A percentile compares a stretch with the other conserved stretches of the same genome.
Evolutionary conservation across 192 early-diverging fungal genomes (phyloP).

Genomic region (Coemansia sp.): DNA sequence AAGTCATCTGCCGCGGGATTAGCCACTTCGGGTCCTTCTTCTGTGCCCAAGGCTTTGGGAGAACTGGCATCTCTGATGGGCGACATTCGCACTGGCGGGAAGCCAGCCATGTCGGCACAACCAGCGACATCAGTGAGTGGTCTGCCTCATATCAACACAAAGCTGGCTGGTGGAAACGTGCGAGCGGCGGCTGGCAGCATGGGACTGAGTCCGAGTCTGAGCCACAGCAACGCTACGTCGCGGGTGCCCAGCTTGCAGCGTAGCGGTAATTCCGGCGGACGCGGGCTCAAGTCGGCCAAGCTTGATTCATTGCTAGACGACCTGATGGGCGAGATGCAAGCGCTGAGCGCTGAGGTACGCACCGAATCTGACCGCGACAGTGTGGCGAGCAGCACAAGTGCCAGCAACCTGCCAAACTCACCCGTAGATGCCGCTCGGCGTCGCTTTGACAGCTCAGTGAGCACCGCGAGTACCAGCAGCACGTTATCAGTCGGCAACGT

Average conservation of each 20-base stretch:
- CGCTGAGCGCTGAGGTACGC: constrained; percentile 38
- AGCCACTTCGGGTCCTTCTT: background rate
- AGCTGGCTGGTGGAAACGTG: constrained; percentile 14
- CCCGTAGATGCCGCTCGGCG: constrained; percentile 19
- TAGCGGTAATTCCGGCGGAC: background rate
- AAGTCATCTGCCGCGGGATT: constrained; percentile 4
- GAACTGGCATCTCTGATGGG: constrained; percentile 33
- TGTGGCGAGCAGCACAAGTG: constrained; percentile 39
- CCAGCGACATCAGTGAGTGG: background rate
- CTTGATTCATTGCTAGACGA: constrained; percentile 53
- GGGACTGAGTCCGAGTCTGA: constrained; percentile 1
- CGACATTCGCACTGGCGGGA: background rate
- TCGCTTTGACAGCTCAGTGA: constrained; percentile 47
- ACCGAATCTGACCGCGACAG: constrained; percentile 54
- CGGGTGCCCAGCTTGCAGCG: constrained; percentile 5
- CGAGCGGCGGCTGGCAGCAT: background rate
- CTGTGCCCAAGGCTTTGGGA: constrained; percentile 30
- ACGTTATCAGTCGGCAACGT: constrained; percentile 33
- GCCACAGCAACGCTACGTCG: background rate
- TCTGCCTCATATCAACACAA: constrained; percentile 37
- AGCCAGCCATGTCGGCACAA: no score
- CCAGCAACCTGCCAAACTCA: constrained; percentile 18
- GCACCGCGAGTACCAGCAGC: constrained; percentile 50
- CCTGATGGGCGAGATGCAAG: constrained; percentile 54
- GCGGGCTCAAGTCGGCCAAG: constrained; percentile 40